Conservation (phyloP, 1,139 yeast species). For the Candida pseudoviswanathii region DNA sequence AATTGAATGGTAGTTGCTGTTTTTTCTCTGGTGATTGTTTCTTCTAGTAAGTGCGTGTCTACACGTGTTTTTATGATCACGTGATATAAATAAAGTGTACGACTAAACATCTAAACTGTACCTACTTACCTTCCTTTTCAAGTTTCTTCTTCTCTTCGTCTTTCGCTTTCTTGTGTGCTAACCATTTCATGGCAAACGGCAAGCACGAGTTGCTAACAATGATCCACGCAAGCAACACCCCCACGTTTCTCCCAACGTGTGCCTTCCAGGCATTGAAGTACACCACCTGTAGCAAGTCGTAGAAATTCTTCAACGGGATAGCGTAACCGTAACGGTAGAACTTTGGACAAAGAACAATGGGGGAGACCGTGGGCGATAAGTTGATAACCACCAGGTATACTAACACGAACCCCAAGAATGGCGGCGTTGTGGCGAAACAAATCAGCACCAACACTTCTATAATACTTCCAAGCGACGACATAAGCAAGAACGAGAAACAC, state of each 20-base stretch:
- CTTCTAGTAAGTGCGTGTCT: background rate
- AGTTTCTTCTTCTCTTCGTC: slow-evolving; percentile 10
- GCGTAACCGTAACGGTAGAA: slow-evolving; percentile 55
- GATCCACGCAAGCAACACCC: slow-evolving; percentile 52
- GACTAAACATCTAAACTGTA: too few relatives aligned
- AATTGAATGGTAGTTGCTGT: background rate
- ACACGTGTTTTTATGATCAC: too few relatives aligned
- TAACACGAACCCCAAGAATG: slow-evolving; percentile 50
- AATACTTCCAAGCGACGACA: slow-evolving; percentile 54
- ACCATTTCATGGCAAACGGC: slow-evolving; percentile 41
- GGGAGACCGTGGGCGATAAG: slow-evolving; percentile 50
- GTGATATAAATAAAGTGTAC: too few relatives aligned
- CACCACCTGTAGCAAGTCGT: slow-evolving; percentile 48
- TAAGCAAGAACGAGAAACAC: slow-evolving; percentile 50
- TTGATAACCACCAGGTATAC: slow-evolving; percentile 46
- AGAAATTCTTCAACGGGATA: slow-evolving; percentile 51
- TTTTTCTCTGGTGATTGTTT: background rate
- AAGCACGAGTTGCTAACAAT: slow-evolving; percentile 35
- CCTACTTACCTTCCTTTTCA: slow-evolving; percentile 15
- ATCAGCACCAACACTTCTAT: slow-evolving; percentile 47
- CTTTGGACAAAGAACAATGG: slow-evolving; percentile 46
- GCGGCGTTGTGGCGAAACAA: slow-evolving; percentile 40
- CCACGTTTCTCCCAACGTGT: slow-evolving; percentile 47
- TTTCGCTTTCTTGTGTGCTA: slow-evolving; percentile 21
- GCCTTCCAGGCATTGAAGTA: slow-evolving; percentile 50